phyloP scores from a whole-genome alignment of 73 alveolate genomes.

The Durusdinium trenchii region DNA sequence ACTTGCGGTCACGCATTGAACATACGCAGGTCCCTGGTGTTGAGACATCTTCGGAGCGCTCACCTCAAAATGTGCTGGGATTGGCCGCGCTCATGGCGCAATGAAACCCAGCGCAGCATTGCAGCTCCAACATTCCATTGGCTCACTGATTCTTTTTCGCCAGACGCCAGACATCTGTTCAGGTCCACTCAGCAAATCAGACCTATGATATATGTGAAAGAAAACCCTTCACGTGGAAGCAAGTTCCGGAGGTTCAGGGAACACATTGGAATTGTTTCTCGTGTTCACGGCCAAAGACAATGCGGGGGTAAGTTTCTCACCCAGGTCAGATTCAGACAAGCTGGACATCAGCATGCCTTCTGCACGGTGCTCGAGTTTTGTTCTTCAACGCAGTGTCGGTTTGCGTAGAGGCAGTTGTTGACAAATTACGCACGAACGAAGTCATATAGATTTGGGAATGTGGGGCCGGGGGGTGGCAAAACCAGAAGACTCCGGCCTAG shows the following conservation, averaged over 20 bases:
- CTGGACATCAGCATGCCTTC: constrained; percentile 27
- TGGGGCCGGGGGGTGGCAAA: too few relatives aligned
- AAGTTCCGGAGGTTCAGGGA: not conserved
- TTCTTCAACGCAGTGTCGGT: too few relatives aligned
- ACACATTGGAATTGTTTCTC: not conserved
- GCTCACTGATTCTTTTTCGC: not conserved
- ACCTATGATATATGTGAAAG: not conserved
- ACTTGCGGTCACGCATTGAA: too few relatives aligned
- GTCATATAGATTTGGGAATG: too few relatives aligned
- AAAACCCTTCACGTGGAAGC: not conserved
- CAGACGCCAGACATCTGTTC: not conserved
- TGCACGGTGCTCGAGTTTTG: not conserved
- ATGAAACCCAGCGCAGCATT: not conserved
- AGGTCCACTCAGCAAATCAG: not conserved
- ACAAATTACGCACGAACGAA: too few relatives aligned
- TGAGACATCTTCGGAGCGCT: constrained; percentile 73
- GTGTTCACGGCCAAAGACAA: not conserved
- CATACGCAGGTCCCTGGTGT: constrained; percentile 88
- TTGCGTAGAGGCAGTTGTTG: too few relatives aligned
- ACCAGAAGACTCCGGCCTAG: too few relatives aligned
- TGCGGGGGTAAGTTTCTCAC: not conserved
- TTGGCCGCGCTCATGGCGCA: not conserved
- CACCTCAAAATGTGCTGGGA: not conserved
- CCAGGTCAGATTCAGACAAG: constrained; percentile 54
- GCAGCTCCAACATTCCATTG: not conserved